These are phyloP conservation scores for Metarhizium brunneum DNA, from an alignment of 2,329 filamentous ascomycete species.

Conservation along the genomic window DNA sequence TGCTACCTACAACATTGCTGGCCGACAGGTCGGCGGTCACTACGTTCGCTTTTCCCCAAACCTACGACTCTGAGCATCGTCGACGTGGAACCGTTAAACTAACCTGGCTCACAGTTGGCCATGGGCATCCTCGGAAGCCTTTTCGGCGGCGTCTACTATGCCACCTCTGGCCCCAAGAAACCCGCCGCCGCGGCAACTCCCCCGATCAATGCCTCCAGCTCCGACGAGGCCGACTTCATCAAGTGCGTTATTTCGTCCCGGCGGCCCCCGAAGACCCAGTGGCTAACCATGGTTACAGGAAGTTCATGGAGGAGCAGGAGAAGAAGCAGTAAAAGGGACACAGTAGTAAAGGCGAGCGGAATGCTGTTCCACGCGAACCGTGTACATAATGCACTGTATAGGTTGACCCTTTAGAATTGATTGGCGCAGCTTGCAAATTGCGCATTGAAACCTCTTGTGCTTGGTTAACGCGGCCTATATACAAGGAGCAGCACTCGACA, in stretches of 20 bases:
- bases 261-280: neutral
- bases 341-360: conserved; percentile 8
- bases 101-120: conserved; percentile 35
- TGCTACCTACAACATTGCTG: conserved; percentile 44
- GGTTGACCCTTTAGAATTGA: neutral
- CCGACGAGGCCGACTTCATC: conserved; percentile 57
- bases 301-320: conserved; percentile 31
- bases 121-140: conserved; percentile 45
- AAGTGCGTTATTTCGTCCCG: conserved; percentile 38
- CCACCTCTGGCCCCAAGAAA: conserved; percentile 34
- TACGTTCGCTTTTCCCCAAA: conserved; percentile 36
- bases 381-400: conserved; percentile 21
- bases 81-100: conserved; percentile 3
- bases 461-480: neutral
- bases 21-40: conserved; percentile 52
- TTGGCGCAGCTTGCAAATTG: neutral
- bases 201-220: conserved; percentile 52
- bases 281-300: conserved; percentile 15
- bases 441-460: neutral
- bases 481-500: neutral
- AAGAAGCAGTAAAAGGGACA: conserved; percentile 31
- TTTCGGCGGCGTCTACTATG: conserved; percentile 38
- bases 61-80: neutral
- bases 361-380: conserved; percentile 20
- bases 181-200: conserved; percentile 37